Conservation (phyloP, 768 basidiomycete species). For the Phlebiopsis flavidoalba region DNA sequence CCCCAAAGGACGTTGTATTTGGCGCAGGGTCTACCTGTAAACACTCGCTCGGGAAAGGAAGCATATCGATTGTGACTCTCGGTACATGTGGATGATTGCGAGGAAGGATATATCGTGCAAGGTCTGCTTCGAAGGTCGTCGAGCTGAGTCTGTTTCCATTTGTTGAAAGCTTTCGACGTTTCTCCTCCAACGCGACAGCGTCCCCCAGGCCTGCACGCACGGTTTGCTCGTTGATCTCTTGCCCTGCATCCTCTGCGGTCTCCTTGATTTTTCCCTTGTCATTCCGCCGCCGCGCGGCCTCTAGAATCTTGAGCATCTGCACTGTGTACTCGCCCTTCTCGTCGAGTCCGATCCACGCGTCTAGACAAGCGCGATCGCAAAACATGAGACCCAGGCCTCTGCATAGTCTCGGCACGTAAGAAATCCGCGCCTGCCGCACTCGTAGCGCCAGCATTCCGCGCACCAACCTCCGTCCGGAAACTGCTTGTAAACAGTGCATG, state of each 20-base stretch:
- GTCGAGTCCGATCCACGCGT: slow-evolving; percentile 34
- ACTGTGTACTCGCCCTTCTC: slow-evolving; percentile 11
- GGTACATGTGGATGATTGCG: slow-evolving; percentile 18
- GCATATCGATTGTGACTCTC: neutral
- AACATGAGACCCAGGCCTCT: slow-evolving; percentile 48
- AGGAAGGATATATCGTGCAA: slow-evolving; percentile 26
- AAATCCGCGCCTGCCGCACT: slow-evolving; percentile 31
- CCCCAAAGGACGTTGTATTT: slow-evolving; percentile 3
- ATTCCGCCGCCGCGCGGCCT: slow-evolving; percentile 18
- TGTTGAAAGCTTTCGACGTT: slow-evolving; percentile 17
- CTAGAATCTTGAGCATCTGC: slow-evolving; percentile 15
- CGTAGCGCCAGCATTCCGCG: slow-evolving; percentile 58
- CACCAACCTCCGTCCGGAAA: slow-evolving; percentile 69
- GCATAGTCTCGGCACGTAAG: slow-evolving; percentile 24
- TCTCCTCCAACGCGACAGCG: slow-evolving; percentile 28
- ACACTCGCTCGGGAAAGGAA: neutral
- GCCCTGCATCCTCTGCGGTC: slow-evolving; percentile 10
- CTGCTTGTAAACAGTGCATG: slow-evolving; percentile 52
- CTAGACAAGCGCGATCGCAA: slow-evolving; percentile 45
- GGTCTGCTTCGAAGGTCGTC: slow-evolving; percentile 25
- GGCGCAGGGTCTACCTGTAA: neutral
- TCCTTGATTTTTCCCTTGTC: slow-evolving; percentile 18
- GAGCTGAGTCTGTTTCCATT: slow-evolving; percentile 19
- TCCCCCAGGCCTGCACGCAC: slow-evolving; percentile 43
- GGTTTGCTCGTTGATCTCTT: slow-evolving; percentile 30